A percentile compares a stretch with the other conserved stretches of the same genome.
These are phyloP conservation scores for Cladosporium sp. DNA, from an alignment of 2,329 filamentous ascomycete species.

Conservation along the genomic window DNA sequence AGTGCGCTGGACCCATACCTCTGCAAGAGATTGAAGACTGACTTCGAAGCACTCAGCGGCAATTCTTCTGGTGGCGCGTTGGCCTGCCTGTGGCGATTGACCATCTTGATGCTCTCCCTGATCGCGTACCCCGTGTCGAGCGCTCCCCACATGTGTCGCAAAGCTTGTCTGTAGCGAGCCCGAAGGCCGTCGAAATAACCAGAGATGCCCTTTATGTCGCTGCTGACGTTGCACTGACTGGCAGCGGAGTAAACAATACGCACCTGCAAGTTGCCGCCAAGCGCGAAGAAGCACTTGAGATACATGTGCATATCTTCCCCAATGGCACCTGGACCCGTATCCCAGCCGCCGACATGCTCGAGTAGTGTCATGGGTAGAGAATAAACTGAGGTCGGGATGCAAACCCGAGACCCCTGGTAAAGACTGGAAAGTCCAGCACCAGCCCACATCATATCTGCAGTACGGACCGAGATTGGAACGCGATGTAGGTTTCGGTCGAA, in stretches of 20 bases:
- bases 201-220: conserved; percentile 54
- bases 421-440: conserved; percentile 70
- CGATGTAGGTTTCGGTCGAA: conserved; percentile 72
- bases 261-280: conserved; percentile 67
- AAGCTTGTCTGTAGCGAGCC: conserved; percentile 69
- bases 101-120: conserved; percentile 36
- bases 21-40: conserved; percentile 21
- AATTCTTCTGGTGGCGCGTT: conserved; percentile 21
- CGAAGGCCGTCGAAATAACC: conserved; percentile 59
- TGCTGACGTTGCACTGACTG: conserved; percentile 71
- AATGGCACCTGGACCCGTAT: conserved; percentile 68
- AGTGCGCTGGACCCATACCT: conserved; percentile 13
- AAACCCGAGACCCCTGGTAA: conserved; percentile 62
- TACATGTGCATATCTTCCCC: conserved; percentile 78
- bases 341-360: conserved; percentile 71
- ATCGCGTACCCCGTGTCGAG: conserved; percentile 68
- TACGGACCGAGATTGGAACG: conserved; percentile 67
- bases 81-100: conserved; percentile 26
- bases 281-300: conserved; percentile 73
- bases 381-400: conserved; percentile 73
- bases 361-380: conserved; percentile 67
- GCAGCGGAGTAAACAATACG: conserved; percentile 67
- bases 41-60: conserved; percentile 32
- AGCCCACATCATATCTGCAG: conserved; percentile 71
- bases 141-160: conserved; percentile 75